These are phyloP conservation scores for Coelastrella sp. DNA, from an alignment of 139 green algal species.

Conservation along the genomic window DNA sequence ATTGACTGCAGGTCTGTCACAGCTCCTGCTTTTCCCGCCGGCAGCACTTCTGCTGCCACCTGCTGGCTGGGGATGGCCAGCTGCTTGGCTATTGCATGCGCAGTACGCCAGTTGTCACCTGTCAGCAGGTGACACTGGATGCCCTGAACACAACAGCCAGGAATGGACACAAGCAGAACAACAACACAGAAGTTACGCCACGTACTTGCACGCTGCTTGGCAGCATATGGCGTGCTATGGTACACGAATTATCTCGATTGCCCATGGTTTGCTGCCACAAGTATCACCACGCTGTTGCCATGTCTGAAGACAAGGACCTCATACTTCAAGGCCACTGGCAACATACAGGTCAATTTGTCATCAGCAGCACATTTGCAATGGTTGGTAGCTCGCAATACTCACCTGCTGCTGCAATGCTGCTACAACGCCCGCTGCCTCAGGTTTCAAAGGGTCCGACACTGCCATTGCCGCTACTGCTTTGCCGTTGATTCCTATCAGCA, in stretches of 20 bases:
- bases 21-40: slow-evolving; percentile 79
- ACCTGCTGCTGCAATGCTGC: slow-evolving; percentile 57
- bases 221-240: not conserved
- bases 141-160: slow-evolving; percentile 7
- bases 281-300: too few species aligned
- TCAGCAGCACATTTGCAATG: not conserved
- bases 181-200: not conserved
- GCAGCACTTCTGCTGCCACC: slow-evolving; percentile 80
- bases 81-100: slow-evolving; percentile 72
- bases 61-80: slow-evolving; percentile 65
- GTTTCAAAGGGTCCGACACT: slow-evolving; percentile 90
- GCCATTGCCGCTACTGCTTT: slow-evolving; percentile 71
- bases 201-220: not conserved
- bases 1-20: slow-evolving; percentile 53
- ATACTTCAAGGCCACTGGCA: too few species aligned
- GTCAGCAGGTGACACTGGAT: slow-evolving; percentile 79
- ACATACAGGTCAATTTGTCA: too few species aligned
- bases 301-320: too few species aligned
- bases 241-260: too few species aligned
- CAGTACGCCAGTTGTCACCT: slow-evolving; percentile 91
- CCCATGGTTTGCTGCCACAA: too few species aligned
- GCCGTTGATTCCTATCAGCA: slow-evolving; percentile 76
- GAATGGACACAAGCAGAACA: not conserved
- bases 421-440: slow-evolving; percentile 90
- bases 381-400: not conserved